Evolutionary conservation across 2,329 filamentous ascomycete genomes (phyloP).

Genomic region (Epichloe aotearoae): DNA sequence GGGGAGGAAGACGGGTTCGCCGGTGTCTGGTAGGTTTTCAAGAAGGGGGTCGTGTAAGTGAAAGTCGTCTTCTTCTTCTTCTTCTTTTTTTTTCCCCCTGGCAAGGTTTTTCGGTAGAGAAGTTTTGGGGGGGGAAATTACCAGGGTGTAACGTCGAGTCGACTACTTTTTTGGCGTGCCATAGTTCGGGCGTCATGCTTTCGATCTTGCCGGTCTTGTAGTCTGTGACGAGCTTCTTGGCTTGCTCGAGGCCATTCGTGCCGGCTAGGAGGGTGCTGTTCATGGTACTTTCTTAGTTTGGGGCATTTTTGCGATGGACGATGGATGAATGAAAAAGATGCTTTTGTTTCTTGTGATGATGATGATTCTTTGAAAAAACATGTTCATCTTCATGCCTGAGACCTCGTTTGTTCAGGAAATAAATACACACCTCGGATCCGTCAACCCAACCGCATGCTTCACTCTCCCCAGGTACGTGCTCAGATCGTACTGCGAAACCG

Average conservation of each 20-base stretch:
- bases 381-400: background rate
- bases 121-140: slow-evolving; percentile 23
- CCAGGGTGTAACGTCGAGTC: slow-evolving; percentile 93
- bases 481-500: slow-evolving; percentile 84
- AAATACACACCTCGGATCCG: slow-evolving; percentile 77
- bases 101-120: background rate
- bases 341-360: no score
- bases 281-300: no score
- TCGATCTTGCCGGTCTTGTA: slow-evolving; percentile 77
- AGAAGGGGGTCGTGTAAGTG: background rate
- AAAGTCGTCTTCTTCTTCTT: no score
- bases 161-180: slow-evolving; percentile 92
- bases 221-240: slow-evolving; percentile 65
- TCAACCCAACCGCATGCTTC: slow-evolving; percentile 73
- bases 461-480: slow-evolving; percentile 92
- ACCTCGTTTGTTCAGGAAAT: background rate
- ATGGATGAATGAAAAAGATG: background rate
- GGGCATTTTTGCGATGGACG: background rate
- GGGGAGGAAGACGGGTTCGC: slow-evolving; percentile 79
- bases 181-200: slow-evolving; percentile 80
- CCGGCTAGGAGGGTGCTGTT: slow-evolving; percentile 75
- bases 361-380: background rate
- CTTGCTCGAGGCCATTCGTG: slow-evolving; percentile 63
- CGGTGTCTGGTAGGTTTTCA: slow-evolving; percentile 55
- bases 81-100: rapidly evolving